Percentiles rank a stretch among this genome's conserved stretches.
Conservation (phyloP, 176 grass and related monocot species). For the Aegilops speltoides region DNA sequence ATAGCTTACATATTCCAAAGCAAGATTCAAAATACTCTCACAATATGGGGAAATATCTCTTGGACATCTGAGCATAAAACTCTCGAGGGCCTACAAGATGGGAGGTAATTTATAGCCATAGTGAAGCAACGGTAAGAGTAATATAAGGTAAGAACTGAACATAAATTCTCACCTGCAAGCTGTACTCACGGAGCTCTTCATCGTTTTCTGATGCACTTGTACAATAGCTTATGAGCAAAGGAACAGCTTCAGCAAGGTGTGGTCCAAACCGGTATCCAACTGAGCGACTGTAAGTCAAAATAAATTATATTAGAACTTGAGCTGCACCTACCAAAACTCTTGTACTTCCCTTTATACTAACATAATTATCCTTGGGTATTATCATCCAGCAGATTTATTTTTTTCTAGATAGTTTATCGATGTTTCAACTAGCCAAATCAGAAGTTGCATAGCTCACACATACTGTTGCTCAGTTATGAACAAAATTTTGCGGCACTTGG, state of each 20-base stretch:
- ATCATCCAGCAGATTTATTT: not conserved
- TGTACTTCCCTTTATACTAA: not conserved
- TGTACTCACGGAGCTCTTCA: constrained; percentile 95
- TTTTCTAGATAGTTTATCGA: not conserved
- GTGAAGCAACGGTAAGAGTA: constrained; percentile 12
- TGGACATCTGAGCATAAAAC: constrained; percentile 91
- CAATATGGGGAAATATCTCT: constrained; percentile 92
- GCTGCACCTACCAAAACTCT: not conserved
- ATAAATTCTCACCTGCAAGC: constrained; percentile 66
- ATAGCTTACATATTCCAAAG: constrained; percentile 93
- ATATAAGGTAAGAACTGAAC: not conserved
- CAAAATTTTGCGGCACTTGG: not conserved
- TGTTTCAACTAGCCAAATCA: not conserved
- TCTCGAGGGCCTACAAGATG: constrained; percentile 78
- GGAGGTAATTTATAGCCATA: not conserved
- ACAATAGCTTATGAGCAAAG: constrained; percentile 90
- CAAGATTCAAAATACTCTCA: constrained; percentile 78
- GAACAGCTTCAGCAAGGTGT: constrained; percentile 82
- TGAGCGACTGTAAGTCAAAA: constrained; percentile 66
- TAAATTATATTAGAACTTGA: not conserved
- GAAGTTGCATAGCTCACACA: not conserved
- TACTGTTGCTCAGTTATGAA: not conserved
- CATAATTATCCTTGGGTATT: not conserved
- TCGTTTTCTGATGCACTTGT: constrained; percentile 91
- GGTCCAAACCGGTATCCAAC: constrained; percentile 98